These are phyloP conservation scores for Jacaranda mimosifolia DNA, from an alignment of 257 asterid species.

Conservation along the genomic window DNA sequence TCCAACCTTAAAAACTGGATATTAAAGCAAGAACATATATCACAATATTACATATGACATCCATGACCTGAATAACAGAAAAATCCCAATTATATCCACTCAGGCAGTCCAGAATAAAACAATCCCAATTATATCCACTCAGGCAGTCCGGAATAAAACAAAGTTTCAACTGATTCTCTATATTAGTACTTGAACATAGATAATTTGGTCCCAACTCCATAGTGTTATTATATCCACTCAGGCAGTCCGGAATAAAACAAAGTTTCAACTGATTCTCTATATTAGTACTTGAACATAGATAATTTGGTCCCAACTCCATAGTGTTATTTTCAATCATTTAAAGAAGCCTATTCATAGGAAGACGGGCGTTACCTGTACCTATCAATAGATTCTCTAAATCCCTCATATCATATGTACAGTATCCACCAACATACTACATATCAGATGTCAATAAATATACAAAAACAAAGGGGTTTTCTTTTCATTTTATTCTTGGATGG, in stretches of 20 bases:
- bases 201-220: not conserved
- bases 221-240: not conserved
- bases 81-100: not conserved
- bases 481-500: not conserved
- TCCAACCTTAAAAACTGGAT: not conserved
- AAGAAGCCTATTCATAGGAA: not conserved
- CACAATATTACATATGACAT: not conserved
- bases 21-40: not conserved
- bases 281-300: not conserved
- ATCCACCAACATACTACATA: not conserved
- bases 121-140: not conserved
- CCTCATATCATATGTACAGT: not conserved
- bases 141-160: not conserved
- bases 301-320: not conserved
- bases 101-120: not conserved
- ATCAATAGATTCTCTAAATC: not conserved
- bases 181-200: not conserved
- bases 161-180: not conserved
- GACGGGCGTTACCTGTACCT: not conserved
- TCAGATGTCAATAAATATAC: not conserved
- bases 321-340: not conserved
- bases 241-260: not conserved
- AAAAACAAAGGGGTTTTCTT: not conserved
- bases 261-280: not conserved
- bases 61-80: not conserved